Base-by-base conservation (phyloP, 371 early-diverging fungal species). In the Rhizomucor pusillus region DNA sequence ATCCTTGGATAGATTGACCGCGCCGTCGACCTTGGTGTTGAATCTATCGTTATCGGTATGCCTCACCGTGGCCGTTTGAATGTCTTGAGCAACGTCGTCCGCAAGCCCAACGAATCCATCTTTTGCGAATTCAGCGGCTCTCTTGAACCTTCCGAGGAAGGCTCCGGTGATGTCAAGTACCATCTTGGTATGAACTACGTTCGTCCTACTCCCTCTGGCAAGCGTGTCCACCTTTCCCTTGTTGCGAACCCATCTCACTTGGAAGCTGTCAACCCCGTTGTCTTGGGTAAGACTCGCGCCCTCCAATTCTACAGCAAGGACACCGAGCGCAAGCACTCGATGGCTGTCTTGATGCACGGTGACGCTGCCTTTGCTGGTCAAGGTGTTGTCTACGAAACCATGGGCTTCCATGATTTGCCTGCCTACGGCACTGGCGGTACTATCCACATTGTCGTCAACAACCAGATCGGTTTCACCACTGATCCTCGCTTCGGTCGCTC, bases 401-500 rank as follows among this genome's bases (percentile, higher is more conserved):
- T 98, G 60, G 97, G 96, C 36, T 90, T 98, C 81, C 86, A 88
- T 57, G 95, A 96, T 59, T 78, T 98, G 53, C 96, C 98, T 18
- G 83, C 87, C 45, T 98, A 96, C 84, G 84, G 91, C 47, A 94
- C 94, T 35, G 98, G 98, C 62, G 98, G 98, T 50, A 94, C 96
- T 16, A 82, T 98, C 59, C 98, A 98, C 80, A 88, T 97, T 60
- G 89, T 98, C 46, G 93, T 95, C 68, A 98, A 98, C 86, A 98
- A 98, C 86, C 98, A 98, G 79, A 90, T 98, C 52, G 98, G 98
- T 50, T 98, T 95, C 80, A 98, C 98, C 35, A 97, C 98, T 23
- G 95, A 96, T 68, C 95, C 97, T 29, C 89, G 93, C 50, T 92
- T 90, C 71, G 84, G 94, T 41, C 92, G 98, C 47, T 95, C 95